phyloP scores from a whole-genome alignment of 306 rosid species.

The Begonia fuchsioides region DNA sequence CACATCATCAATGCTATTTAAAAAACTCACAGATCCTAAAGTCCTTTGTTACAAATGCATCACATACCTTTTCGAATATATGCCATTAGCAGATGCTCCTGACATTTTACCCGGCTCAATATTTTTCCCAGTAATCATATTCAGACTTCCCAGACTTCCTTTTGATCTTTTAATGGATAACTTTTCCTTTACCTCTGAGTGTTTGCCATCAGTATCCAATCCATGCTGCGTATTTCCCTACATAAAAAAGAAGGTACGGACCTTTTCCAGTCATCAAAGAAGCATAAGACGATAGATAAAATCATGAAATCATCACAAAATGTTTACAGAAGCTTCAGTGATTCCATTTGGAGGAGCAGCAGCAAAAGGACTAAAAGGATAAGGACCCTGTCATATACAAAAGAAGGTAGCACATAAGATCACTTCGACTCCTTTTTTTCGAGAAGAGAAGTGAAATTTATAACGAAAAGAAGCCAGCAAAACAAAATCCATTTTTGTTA shows the following conservation, averaged over 20 bases:
- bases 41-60: not conserved
- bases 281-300: constrained; percentile 7
- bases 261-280: constrained; percentile 16
- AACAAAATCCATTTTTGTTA: too few species aligned
- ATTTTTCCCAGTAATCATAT: constrained; percentile 91
- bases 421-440: not conserved
- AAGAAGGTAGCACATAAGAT: constrained; percentile 7
- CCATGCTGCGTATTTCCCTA: constrained; percentile 79
- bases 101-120: constrained; percentile 59
- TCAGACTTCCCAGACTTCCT: constrained; percentile 96
- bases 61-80: constrained; percentile 72
- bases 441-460: constrained; percentile 1
- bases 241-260: constrained; percentile 16
- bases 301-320: constrained; percentile 8
- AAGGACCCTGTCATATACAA: constrained; percentile 56
- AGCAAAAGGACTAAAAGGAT: constrained; percentile 92
- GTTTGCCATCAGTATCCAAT: constrained; percentile 73
- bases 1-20: too few species aligned
- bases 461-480: too few species aligned
- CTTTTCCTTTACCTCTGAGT: constrained; percentile 79
- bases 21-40: too few species aligned
- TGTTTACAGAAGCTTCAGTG: constrained; percentile 81
- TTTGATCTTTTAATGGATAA: constrained; percentile 91
- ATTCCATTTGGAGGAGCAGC: constrained; percentile 89
- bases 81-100: constrained; percentile 70